Evolutionary conservation across 225 moss, liverwort and hornwort species (phyloP), one percentile per base, ranked within the genome.

Genomic region (Straminergon stramineum): DNA sequence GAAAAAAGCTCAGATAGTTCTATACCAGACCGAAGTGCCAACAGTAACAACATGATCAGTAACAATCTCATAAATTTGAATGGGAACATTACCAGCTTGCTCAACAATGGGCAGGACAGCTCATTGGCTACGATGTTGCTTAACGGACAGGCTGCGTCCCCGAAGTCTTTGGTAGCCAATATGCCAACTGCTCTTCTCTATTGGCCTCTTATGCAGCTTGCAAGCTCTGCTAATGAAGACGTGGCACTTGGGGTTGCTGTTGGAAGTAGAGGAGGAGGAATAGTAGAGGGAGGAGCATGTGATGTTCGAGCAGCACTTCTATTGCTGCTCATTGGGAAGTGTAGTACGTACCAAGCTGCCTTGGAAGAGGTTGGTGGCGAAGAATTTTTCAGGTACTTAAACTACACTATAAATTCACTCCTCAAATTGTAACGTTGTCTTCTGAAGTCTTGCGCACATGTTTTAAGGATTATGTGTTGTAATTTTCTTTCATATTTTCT

Each of bases 301-400:
- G 99, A 99, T 91, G 97, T 99, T 51, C 95, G 99, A 84, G 97
- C 97, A 76, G 99, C 97, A 79, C 95, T 99, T 69, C 85, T 99
- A 39, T 91, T 99, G 86, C 93, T 99, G 89, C 95, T 99, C 37
- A 99, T 99, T 75, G 99, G 99, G 70, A 99, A 99, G 90, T 99
- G 99, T 89, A 97, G 96, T 89, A 94, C 95, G 24, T 99, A 96
- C 87, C 96, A 97, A 91, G 95, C 94, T 86, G 97, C 99, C 81
- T 90, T 99, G 93, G 99, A 97, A 91, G 99, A 97, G 91, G 99
- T 99, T 82, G 99, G 99, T 18, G 99, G 99, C 71, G 99, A 99
- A 92, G 97, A 99, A 60, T 99, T 99, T 92, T 99, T 99, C 94
- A 99, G 99, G 99, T 98, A 94, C 24, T 79, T 83, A 83, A 87